Percentiles rank a stretch among this genome's conserved stretches.
phyloP scores from a whole-genome alignment of 805 yeast genomes.

The Kodamaea fukazawae region DNA sequence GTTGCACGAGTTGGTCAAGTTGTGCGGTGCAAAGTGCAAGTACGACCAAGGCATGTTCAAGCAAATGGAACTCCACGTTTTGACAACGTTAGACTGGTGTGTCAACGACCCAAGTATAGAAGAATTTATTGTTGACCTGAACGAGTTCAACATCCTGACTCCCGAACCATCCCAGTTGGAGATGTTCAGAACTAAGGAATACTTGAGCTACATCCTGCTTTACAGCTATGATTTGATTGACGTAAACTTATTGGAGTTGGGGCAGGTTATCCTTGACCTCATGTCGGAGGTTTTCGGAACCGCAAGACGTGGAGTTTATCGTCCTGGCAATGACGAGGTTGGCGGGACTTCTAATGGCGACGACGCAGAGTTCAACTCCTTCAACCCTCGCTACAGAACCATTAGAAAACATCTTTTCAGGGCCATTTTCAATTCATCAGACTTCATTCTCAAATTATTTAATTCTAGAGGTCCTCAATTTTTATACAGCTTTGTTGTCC shows the following conservation, averaged over 20 bases:
- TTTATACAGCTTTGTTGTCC: conserved; percentile 16
- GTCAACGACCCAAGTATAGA: conserved; percentile 58
- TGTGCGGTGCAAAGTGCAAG: conserved; percentile 63
- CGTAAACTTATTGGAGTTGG: conserved; percentile 23
- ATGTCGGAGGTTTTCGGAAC: conserved; percentile 16
- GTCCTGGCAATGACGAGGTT: no score
- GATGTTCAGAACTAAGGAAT: conserved; percentile 48
- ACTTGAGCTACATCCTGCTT: conserved; percentile 46
- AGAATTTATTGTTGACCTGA: conserved; percentile 30
- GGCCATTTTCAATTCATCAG: conserved; percentile 27
- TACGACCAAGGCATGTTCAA: conserved; percentile 46
- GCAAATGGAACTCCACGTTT: conserved; percentile 77
- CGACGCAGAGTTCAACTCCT: neutral
- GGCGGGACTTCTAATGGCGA: no score
- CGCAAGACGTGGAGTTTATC: conserved; percentile 2
- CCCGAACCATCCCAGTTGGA: conserved; percentile 17
- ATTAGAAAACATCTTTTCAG: conserved; percentile 27
- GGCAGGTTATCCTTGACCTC: conserved; percentile 30
- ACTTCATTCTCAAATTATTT: conserved; percentile 26
- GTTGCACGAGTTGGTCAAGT: conserved; percentile 63
- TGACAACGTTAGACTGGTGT: conserved; percentile 70
- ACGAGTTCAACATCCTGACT: conserved; percentile 25
- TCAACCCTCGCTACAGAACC: conserved; percentile 6
- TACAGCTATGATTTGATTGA: conserved; percentile 47
- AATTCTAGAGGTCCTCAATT: conserved; percentile 30